Percentiles rank a stretch among this genome's conserved stretches.
Conservation (phyloP, 2,329 filamentous ascomycete species). For the Basipetospora chlamydospora region DNA sequence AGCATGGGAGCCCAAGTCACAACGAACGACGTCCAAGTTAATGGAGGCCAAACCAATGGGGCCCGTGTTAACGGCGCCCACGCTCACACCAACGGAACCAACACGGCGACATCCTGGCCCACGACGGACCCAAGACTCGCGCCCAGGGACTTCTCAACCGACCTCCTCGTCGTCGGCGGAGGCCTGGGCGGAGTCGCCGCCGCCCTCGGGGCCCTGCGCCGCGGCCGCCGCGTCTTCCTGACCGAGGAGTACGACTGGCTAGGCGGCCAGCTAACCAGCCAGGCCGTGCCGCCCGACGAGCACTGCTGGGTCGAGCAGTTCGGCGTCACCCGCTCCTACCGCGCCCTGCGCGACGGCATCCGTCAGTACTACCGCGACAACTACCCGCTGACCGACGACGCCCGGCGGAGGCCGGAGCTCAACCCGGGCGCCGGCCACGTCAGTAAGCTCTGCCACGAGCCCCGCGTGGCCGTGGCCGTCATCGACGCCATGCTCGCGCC, state of each 20-base stretch:
- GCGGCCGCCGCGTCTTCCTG: constrained; percentile 12
- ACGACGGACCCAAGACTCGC: constrained; percentile 1
- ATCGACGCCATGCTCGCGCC: constrained; percentile 14
- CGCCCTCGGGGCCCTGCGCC: constrained; percentile 13
- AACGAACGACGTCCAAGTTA: neutral
- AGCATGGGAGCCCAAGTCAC: too few species aligned
- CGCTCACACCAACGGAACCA: neutral
- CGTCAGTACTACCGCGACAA: constrained; percentile 14
- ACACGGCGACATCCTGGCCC: constrained; percentile 3
- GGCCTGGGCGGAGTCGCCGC: constrained; percentile 15
- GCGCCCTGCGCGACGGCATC: constrained; percentile 12
- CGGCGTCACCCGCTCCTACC: constrained; percentile 14
- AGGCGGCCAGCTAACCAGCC: constrained; percentile 14
- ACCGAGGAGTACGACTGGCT: constrained; percentile 16
- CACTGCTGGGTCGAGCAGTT: constrained; percentile 16
- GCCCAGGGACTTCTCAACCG: constrained; percentile 9
- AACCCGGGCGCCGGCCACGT: constrained; percentile 15
- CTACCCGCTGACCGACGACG: constrained; percentile 13
- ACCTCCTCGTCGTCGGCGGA: constrained; percentile 13
- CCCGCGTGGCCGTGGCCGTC: constrained; percentile 14
- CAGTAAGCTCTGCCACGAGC: constrained; percentile 15
- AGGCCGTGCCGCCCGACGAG: constrained; percentile 15
- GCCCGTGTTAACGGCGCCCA: neutral
- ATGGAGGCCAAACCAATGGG: neutral
- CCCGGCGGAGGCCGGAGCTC: constrained; percentile 12